phyloP scores from a whole-genome alignment of 2,329 filamentous ascomycete genomes.

The Dendrostoma leiphaemia region DNA sequence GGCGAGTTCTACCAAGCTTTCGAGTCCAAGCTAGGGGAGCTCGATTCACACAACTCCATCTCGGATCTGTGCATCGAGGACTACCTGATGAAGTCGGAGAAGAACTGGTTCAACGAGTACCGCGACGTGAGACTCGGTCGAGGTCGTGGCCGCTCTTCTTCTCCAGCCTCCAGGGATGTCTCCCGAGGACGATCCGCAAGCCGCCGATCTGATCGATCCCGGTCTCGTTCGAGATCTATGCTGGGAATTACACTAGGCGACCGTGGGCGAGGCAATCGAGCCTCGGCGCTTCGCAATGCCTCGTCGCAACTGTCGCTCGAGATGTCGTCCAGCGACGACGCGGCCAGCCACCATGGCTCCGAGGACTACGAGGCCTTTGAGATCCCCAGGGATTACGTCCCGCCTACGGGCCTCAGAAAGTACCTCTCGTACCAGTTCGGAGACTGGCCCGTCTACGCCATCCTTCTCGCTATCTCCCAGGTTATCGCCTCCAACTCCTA shows the following conservation, averaged over 20 bases:
- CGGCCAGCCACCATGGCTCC: background rate
- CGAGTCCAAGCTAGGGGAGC: constrained; percentile 51
- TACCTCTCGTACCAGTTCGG: constrained; percentile 43
- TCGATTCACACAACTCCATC: constrained; percentile 56
- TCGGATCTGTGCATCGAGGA: constrained; percentile 62
- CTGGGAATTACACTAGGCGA: constrained; percentile 4
- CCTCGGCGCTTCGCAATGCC: background rate
- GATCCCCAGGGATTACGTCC: constrained; percentile 42
- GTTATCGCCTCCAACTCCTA: constrained; percentile 63
- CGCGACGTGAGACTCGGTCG: constrained; percentile 57
- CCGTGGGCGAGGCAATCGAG: background rate
- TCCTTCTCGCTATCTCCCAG: constrained; percentile 58
- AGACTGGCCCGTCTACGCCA: constrained; percentile 59
- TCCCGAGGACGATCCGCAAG: constrained; percentile 23
- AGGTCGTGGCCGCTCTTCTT: constrained; percentile 4
- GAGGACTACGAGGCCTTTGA: constrained; percentile 17
- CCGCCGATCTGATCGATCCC: constrained; percentile 27
- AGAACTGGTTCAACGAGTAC: constrained; percentile 63
- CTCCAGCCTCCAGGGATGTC: constrained; percentile 9
- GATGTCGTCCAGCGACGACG: constrained; percentile 19
- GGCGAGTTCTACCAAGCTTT: constrained; percentile 60
- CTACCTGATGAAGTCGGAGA: constrained; percentile 63
- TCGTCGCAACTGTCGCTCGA: background rate
- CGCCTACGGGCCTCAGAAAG: constrained; percentile 52
- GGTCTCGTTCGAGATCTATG: constrained; percentile 33